Base-by-base conservation (phyloP, 768 basidiomycete species). In the Lactarius sanguifluus region DNA sequence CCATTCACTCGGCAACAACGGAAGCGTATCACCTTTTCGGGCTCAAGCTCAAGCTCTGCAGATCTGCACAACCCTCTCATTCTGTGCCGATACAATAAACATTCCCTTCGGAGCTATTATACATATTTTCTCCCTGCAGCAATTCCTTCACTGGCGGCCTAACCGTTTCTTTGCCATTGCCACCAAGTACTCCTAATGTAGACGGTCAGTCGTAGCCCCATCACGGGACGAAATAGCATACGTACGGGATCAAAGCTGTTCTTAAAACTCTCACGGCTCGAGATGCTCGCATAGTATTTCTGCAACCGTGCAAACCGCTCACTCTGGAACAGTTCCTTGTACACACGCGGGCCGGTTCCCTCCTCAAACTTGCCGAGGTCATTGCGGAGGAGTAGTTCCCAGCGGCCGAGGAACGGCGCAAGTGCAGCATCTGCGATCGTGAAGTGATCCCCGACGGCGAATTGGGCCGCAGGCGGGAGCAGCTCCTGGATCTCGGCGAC, bases 371-470 rank as follows among this genome's bases (percentile, higher is more conserved):
- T 77, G 3, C 86, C 86, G 23, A 85, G 34, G 50, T 87, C 83
- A 62, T 83, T 78, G 69, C 76, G 75, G 50, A 84, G 66, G 36
- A 72, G 56, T 1, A 82, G 64, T 23, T 80, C 78, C 57, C 81
- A 69, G 20, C 87, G 78, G 15, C 79, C 85, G 23, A 87, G 70
- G 79, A 87, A 86, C 0, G 88, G 85, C 2, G 81, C 76, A 16
- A 87, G 68, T 0, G 84, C 82, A 1, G 83, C 82, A 67, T 89
- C 88, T 9, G 86, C 88, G 59, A 84, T 82, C 25, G 81, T 84
- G 71, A 81, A 88, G 57, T 82, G 77, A 6, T 75, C 71, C 0
- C 77, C 75, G 7, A 73, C 59, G 0, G 72, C 84, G 43, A 77
- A 84, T 25, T 80, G 47, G 5, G 4, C 81, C 50, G 79, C 76